These are phyloP conservation scores for Phytophthora pistaciae DNA, from an alignment of 352 stramenopile species.

Conservation along the genomic window DNA sequence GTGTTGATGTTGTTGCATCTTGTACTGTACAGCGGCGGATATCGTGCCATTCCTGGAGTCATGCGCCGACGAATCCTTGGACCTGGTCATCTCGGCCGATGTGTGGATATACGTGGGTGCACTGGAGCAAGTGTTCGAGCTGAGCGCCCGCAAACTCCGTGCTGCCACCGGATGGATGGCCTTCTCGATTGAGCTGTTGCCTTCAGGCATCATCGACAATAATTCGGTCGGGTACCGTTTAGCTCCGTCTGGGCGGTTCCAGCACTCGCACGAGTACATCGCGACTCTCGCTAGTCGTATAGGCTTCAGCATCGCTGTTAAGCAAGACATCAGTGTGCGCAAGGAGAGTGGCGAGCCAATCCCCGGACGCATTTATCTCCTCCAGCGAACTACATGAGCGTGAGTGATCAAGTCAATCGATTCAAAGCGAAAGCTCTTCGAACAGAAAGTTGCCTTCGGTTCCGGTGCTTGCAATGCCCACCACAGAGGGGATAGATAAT, in stretches of 20 bases:
- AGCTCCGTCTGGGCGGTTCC: slow-evolving; percentile 77
- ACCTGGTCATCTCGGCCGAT: slow-evolving; percentile 80
- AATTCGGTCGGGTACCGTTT: slow-evolving; percentile 50
- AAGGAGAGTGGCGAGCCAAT: slow-evolving; percentile 84
- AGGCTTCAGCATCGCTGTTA: slow-evolving; percentile 50
- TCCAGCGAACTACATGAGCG: slow-evolving; percentile 28
- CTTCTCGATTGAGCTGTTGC: slow-evolving; percentile 78
- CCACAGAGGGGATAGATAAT: slow-evolving; percentile 27
- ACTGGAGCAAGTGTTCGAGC: slow-evolving; percentile 66
- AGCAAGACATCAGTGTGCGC: slow-evolving; percentile 63
- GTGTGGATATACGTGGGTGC: slow-evolving; percentile 91
- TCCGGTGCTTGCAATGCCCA: slow-evolving; percentile 23
- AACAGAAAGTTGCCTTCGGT: not conserved
- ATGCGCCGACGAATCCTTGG: slow-evolving; percentile 49
- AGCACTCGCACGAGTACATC: slow-evolving; percentile 81
- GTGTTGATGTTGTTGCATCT: not conserved
- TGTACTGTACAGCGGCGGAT: slow-evolving; percentile 45
- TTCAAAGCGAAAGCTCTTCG: not conserved
- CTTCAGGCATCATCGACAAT: not conserved
- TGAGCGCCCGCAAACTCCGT: slow-evolving; percentile 57
- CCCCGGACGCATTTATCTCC: slow-evolving; percentile 68
- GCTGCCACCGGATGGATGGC: slow-evolving; percentile 51
- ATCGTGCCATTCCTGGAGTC: slow-evolving; percentile 64
- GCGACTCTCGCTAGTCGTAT: slow-evolving; percentile 36
- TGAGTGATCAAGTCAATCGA: not conserved